phyloP scores from a whole-genome alignment of 805 yeast species.

The Wickerhamiella dianesei region DNA sequence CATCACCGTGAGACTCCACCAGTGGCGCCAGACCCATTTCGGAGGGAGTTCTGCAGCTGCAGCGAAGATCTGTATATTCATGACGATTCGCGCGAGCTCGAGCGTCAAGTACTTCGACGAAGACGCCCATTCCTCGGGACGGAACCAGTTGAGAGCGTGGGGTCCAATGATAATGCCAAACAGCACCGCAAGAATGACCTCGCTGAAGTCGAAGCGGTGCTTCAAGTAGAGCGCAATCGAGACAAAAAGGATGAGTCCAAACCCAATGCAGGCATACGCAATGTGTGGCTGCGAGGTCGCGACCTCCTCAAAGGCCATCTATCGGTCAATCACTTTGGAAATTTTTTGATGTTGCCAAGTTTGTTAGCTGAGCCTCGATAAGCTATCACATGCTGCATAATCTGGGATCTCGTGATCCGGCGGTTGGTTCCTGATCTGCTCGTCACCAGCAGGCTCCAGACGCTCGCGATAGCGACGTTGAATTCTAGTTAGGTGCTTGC shows the following conservation, averaged over 20 bases:
- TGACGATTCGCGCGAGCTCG: slow-evolving; percentile 37
- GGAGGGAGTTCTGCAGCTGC: slow-evolving; percentile 63
- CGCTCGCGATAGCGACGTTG: too few species aligned
- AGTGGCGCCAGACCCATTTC: slow-evolving; percentile 46
- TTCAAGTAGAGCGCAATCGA: slow-evolving; percentile 71
- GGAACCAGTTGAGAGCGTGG: slow-evolving; percentile 67
- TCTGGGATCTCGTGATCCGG: neutral
- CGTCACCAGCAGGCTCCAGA: too few species aligned
- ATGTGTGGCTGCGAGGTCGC: slow-evolving; percentile 42
- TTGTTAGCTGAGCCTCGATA: neutral
- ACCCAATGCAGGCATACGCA: slow-evolving; percentile 79
- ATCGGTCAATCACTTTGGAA: neutral
- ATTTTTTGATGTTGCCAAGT: neutral
- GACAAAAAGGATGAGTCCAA: slow-evolving; percentile 67
- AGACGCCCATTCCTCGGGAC: slow-evolving; percentile 74
- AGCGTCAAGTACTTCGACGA: slow-evolving; percentile 28
- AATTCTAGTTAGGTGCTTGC: too few species aligned
- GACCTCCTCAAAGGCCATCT: neutral
- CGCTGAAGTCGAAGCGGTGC: slow-evolving; percentile 76
- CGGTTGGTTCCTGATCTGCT: too few species aligned
- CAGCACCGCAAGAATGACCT: slow-evolving; percentile 75
- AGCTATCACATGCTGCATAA: neutral
- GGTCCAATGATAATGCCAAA: slow-evolving; percentile 86
- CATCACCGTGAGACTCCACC: slow-evolving; percentile 44
- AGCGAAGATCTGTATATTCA: slow-evolving; percentile 58